Conservation (phyloP, 2,329 filamentous ascomycete genomes). For the Scorias spongiosa region DNA sequence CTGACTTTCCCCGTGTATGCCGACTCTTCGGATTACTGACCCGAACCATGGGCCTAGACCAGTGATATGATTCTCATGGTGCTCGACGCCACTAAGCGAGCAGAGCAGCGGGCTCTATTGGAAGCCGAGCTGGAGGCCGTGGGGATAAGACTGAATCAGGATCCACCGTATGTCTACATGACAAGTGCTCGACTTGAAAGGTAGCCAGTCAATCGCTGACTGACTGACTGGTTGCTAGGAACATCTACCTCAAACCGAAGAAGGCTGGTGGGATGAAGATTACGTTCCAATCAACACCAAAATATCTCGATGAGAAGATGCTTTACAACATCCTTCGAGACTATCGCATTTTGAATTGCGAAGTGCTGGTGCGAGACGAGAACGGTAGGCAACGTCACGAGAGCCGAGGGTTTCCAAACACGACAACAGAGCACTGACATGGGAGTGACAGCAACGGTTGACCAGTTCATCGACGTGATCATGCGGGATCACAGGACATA, state of each 20-base stretch:
- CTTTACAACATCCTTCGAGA: constrained; percentile 92
- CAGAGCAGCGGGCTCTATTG: constrained; percentile 76
- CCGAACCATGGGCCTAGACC: constrained; percentile 35
- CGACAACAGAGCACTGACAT: background rate
- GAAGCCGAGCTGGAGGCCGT: constrained; percentile 92
- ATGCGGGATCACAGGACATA: constrained; percentile 99
- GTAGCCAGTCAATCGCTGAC: background rate
- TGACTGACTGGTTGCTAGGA: constrained; percentile 35
- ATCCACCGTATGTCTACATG: constrained; percentile 54
- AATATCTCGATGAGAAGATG: constrained; percentile 93
- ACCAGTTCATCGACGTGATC: constrained; percentile 98
- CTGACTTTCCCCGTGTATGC: background rate
- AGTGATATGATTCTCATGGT: constrained; percentile 96
- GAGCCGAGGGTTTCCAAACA: background rate
- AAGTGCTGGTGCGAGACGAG: constrained; percentile 89
- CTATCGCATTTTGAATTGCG: constrained; percentile 97
- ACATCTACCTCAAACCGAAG: constrained; percentile 93
- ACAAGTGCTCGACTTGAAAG: background rate
- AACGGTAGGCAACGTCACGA: constrained; percentile 35
- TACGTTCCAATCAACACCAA: constrained; percentile 79
- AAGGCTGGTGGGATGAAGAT: constrained; percentile 98
- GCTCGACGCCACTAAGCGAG: constrained; percentile 88
- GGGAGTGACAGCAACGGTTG: constrained; percentile 54
- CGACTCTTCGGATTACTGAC: constrained; percentile 2
- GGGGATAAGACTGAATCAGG: constrained; percentile 80